Evolutionary conservation across 75 land plant species (phyloP), one percentile per base, ranked within the genome.

Genomic region (Pinus taeda): DNA sequence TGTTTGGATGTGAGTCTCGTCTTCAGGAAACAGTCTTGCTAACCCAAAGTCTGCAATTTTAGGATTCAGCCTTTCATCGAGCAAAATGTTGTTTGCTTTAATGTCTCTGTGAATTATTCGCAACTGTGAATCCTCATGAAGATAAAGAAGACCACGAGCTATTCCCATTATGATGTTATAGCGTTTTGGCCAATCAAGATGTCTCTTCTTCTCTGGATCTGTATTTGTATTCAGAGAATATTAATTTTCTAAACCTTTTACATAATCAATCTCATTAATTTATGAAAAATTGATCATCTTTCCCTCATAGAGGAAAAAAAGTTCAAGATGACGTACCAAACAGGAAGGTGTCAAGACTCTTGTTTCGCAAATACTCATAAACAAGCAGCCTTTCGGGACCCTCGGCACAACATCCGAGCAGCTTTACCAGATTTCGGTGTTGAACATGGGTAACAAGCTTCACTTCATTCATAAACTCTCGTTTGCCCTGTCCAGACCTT

Each of bases 301-400:
- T 37, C 3, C 8, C 49, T 45, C 6, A 6, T 37, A 2, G 0
- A 17, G 18, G 15, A 26, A 42, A 45, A 7, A 0, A 66, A 66
- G 1, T 15, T 17, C 4, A 26, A 7, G 37, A 66, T 26, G 18
- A 65, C 36, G 6, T 30, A 65, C 69, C 69, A 15, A 65, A 65
- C 17, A 65, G 20, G 17, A 33, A 33, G 69, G 69, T 33, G 20
- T 65, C 20, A 4, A 85, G 84, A 73, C 84, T 85, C 24, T 66
- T 82, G 70, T 85, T 85, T 22, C 79, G 87, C 29, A 79, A 56
- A 49, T 83, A 85, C 76, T 85, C 87, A 45, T 83, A 85, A 14
- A 85, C 81, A 56, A 85, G 45, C 33, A 85, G 2, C 24, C 82
- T 65, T 21, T 84, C 82, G 1, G 12, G 24, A 4, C 76, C 87